Evolutionary conservation across 2,329 filamentous ascomycete species (phyloP).

Genomic region (Teratosphaeria gauchensis): DNA sequence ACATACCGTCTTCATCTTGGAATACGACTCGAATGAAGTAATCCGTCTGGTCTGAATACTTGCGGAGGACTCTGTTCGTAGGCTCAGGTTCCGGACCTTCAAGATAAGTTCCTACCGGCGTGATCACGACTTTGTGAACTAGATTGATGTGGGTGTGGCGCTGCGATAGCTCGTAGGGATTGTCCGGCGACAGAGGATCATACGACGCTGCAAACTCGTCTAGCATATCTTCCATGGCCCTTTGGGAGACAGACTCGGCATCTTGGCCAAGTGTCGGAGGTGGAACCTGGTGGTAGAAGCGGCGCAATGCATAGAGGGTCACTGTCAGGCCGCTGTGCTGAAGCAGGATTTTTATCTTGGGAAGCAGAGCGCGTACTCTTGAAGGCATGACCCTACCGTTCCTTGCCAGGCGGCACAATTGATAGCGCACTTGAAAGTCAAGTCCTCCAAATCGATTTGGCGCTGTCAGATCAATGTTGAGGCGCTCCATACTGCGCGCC

Average conservation of each 20-base stretch:
- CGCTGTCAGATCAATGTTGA: constrained; percentile 28
- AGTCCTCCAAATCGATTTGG: constrained; percentile 23
- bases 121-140: constrained; percentile 28
- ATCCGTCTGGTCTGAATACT: constrained; percentile 49
- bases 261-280: constrained; percentile 46
- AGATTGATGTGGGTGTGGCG: constrained; percentile 26
- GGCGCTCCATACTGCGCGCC: constrained; percentile 6
- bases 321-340: constrained; percentile 16
- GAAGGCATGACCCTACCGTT: constrained; percentile 54
- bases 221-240: constrained; percentile 33
- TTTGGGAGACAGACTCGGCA: constrained; percentile 31
- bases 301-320: constrained; percentile 41
- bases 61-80: constrained; percentile 62
- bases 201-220: constrained; percentile 33
- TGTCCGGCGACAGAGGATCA: constrained; percentile 13
- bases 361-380: constrained; percentile 40
- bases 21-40: constrained; percentile 64
- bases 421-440: constrained; percentile 50
- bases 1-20: constrained; percentile 55
- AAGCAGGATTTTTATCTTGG: constrained; percentile 30
- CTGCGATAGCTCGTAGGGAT: constrained; percentile 24
- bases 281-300: constrained; percentile 43
- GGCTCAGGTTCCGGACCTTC: constrained; percentile 48
- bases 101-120: constrained; percentile 32
- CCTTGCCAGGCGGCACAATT: constrained; percentile 53